phyloP scores from a whole-genome alignment of 208 protist genomes.

The Novymonas esmeraldas region DNA sequence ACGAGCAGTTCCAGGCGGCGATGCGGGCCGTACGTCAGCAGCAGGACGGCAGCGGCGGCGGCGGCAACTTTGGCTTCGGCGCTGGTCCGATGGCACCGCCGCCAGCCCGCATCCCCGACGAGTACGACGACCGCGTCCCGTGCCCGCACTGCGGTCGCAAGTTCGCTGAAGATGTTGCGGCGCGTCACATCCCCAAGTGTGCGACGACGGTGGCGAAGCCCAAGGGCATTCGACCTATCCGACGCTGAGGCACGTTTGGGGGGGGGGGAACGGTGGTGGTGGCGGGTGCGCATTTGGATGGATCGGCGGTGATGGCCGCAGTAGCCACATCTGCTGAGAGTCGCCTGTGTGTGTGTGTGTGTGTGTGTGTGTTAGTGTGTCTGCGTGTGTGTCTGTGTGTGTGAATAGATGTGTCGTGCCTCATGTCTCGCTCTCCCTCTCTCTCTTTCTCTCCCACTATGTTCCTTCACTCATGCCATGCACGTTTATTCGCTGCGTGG shows the following conservation, averaged over 20 bases:
- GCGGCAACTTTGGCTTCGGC: slow-evolving; percentile 28
- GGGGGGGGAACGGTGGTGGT: neutral
- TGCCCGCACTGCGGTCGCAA: slow-evolving; percentile 91
- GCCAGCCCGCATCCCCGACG: slow-evolving; percentile 46
- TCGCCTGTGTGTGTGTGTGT: neutral
- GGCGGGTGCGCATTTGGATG: too few relatives aligned
- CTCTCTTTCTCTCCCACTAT: neutral
- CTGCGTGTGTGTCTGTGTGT: neutral
- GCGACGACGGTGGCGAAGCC: slow-evolving; percentile 88
- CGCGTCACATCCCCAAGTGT: slow-evolving; percentile 92
- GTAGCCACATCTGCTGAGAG: too few relatives aligned
- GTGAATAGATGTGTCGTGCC: neutral
- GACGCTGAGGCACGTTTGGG: slow-evolving; percentile 27
- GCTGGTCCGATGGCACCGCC: slow-evolving; percentile 26
- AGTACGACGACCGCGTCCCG: slow-evolving; percentile 77
- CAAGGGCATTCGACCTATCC: slow-evolving; percentile 73
- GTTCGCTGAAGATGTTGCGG: slow-evolving; percentile 80
- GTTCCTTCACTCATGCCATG: neutral
- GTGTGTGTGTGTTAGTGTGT: neutral
- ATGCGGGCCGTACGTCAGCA: slow-evolving; percentile 74
- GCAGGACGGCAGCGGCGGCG: slow-evolving; percentile 13
- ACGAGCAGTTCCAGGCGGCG: slow-evolving; percentile 90
- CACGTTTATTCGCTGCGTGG: neutral
- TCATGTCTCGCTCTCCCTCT: neutral
- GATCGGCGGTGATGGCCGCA: too few relatives aligned